Base-by-base conservation (phyloP, 768 basidiomycete species). In the Rhizopogon roseolus region DNA sequence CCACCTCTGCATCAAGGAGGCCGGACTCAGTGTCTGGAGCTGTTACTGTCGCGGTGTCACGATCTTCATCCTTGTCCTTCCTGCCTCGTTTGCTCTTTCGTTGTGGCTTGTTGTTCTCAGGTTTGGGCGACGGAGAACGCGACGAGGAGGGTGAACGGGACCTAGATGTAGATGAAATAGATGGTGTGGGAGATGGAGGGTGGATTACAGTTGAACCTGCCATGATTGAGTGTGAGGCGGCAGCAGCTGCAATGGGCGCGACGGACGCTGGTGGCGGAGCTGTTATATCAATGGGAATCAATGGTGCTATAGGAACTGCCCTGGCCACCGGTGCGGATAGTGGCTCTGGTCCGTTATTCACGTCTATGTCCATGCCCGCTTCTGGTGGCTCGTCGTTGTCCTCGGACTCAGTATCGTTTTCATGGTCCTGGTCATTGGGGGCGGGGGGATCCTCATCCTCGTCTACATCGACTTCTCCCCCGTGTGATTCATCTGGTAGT, bases 211-310 rank as follows among this genome's bases (percentile, higher is more conserved):
- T 59, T 1, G 76, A 70, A 19, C 74, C 75, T 6, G 77, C 74
- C 75, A 78, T 78, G 37, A 77, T 79, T 11, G 78, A 77, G n/a
- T 76, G 73, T 4, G 74, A 70, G 6, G 76, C 73, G 0, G 71
- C 75, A 5, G 73, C 71, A 1, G 71, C 69, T 37, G 67, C 59
- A 27, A 67, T 61, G 41, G 69, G 65, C 11, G 66, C 62, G 43
- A 63, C 59, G 37, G 64, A 56, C 6, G 64, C 55, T 5, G 63
- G 51, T 10, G 54, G 49, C 5, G 65, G 64, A 5, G 57, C 56
- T 36, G 58, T 57, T 5, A 54, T 50, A 17, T 54, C 53, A 27
- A 54, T 48, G 46, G 46, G 28, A 41, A 40, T n/a, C 39, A 54
- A 38, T 11, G 52, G 34, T 17, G 46, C 37, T n/a, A 25, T 34